Conservation (phyloP, 768 basidiomycete species). For the Tephrocybe sp. region DNA sequence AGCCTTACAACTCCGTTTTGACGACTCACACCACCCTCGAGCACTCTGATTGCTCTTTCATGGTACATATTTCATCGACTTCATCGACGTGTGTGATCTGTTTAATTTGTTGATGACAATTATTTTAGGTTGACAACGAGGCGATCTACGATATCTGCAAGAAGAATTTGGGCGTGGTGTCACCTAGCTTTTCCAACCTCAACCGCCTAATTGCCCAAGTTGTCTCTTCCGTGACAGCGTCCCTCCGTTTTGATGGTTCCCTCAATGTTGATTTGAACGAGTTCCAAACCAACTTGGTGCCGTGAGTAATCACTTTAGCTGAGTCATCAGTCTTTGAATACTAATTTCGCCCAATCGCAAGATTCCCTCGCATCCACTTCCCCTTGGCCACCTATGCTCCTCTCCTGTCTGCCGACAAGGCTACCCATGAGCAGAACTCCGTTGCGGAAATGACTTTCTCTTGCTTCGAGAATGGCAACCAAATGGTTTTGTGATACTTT, state of each 20-base stretch:
- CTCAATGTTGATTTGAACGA: slow-evolving; percentile 97
- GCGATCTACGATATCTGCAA: slow-evolving; percentile 99
- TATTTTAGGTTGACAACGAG: slow-evolving; percentile 88
- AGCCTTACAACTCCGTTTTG: slow-evolving; percentile 97
- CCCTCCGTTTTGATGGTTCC: slow-evolving; percentile 95
- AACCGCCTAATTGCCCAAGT: slow-evolving; percentile 98
- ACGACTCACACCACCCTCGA: slow-evolving; percentile 99
- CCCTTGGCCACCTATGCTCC: slow-evolving; percentile 96
- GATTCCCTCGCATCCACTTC: slow-evolving; percentile 98
- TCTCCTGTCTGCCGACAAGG: slow-evolving; percentile 93
- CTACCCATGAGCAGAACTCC: slow-evolving; percentile 94
- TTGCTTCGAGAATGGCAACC: slow-evolving; percentile 95
- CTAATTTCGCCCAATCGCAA: slow-evolving; percentile 27
- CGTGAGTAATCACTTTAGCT: slow-evolving; percentile 52
- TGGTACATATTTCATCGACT: slow-evolving; percentile 52
- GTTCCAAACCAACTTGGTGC: slow-evolving; percentile 98
- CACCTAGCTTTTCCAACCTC: slow-evolving; percentile 90
- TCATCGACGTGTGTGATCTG: slow-evolving; percentile 2
- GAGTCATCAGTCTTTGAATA: slow-evolving; percentile 11
- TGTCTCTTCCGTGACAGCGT: slow-evolving; percentile 96
- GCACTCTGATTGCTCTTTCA: slow-evolving; percentile 99
- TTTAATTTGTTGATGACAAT: slow-evolving; percentile 4
- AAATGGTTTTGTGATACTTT: slow-evolving; percentile 61
- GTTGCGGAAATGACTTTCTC: slow-evolving; percentile 98
- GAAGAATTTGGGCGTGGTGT: slow-evolving; percentile 82